A percentile compares a stretch with the other conserved stretches of the same genome.
Evolutionary conservation across 352 stramenopile genomes (phyloP).

Genomic region (Aphanomyces astaci): DNA sequence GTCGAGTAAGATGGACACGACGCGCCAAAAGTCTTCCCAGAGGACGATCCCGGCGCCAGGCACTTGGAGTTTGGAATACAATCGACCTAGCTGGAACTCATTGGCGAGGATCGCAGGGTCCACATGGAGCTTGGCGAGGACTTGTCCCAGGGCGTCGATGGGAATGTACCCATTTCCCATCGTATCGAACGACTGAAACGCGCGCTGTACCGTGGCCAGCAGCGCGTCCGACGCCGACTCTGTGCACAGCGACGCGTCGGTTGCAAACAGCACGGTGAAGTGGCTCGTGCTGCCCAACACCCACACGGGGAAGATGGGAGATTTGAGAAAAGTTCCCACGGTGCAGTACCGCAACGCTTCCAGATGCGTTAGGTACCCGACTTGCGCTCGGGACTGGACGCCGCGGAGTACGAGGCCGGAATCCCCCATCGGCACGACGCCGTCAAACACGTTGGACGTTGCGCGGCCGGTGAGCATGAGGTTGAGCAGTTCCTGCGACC

Average conservation of each 20-base stretch:
- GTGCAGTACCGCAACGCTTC: constrained; percentile 87
- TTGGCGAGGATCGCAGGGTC: constrained; percentile 37
- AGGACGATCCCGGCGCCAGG: constrained; percentile 82
- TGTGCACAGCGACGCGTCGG: constrained; percentile 45
- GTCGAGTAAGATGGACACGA: constrained; percentile 65
- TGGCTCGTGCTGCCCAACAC: constrained; percentile 85
- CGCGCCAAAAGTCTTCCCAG: constrained; percentile 90
- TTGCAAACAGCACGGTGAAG: constrained; percentile 85
- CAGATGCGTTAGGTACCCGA: constrained; percentile 87
- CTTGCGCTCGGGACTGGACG: constrained; percentile 34
- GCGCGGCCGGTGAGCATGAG: constrained; percentile 69
- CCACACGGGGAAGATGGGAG: constrained; percentile 80
- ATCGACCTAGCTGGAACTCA: constrained; percentile 57
- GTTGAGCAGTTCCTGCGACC: constrained; percentile 81
- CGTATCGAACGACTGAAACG: constrained; percentile 83
- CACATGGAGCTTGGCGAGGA: constrained; percentile 63
- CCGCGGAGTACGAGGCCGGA: constrained; percentile 63
- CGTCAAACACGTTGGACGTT: constrained; percentile 81
- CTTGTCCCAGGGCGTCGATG: constrained; percentile 44
- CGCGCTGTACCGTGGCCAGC: constrained; percentile 76
- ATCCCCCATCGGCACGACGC: constrained; percentile 63
- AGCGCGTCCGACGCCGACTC: constrained; percentile 65
- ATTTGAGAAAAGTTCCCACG: constrained; percentile 88
- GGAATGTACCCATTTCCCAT: constrained; percentile 86
- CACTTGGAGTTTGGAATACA: constrained; percentile 47